These are phyloP conservation scores for Colletotrichum orbiculare DNA, from an alignment of 2,329 filamentous ascomycete genomes.

Conservation along the genomic window DNA sequence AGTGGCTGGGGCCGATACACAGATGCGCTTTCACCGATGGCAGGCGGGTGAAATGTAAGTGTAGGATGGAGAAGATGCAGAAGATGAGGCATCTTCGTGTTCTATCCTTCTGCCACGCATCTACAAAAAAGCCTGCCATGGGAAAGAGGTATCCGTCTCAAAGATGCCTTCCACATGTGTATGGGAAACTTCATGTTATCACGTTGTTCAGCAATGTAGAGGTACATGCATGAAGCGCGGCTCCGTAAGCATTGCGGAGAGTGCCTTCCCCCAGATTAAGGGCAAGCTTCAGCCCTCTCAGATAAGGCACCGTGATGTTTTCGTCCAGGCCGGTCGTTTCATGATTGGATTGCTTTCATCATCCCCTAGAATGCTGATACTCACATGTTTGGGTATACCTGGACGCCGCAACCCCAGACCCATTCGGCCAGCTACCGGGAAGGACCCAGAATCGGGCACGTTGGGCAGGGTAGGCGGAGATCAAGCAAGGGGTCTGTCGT, in stretches of 20 bases:
- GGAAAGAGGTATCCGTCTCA: too few species aligned
- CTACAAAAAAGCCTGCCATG: too few species aligned
- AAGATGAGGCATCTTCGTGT: too few species aligned
- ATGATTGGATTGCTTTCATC: constrained; percentile 23
- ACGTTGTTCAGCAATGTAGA: neutral
- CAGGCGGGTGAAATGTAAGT: too few species aligned
- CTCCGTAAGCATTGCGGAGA: too few species aligned
- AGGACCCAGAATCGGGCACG: constrained; percentile 22
- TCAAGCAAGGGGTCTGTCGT: constrained; percentile 8
- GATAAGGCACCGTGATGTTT: constrained; percentile 20
- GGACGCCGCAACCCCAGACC: constrained; percentile 22
- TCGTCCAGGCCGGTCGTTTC: constrained; percentile 18
- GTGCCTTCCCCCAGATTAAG: neutral
- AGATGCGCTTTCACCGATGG: too few species aligned
- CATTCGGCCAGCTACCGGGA: constrained; percentile 18
- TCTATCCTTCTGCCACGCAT: too few species aligned
- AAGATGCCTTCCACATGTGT: too few species aligned
- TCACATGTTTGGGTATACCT: too few species aligned
- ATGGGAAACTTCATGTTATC: too few species aligned
- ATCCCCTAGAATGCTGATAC: neutral
- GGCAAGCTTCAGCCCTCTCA: neutral
- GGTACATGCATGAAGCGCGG: neutral
- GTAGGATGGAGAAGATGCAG: too few species aligned
- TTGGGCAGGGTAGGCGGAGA: constrained; percentile 16
- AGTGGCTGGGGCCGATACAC: too few species aligned